phyloP scores from a whole-genome alignment of 352 stramenopile species.

The Phytophthora palmivora region DNA sequence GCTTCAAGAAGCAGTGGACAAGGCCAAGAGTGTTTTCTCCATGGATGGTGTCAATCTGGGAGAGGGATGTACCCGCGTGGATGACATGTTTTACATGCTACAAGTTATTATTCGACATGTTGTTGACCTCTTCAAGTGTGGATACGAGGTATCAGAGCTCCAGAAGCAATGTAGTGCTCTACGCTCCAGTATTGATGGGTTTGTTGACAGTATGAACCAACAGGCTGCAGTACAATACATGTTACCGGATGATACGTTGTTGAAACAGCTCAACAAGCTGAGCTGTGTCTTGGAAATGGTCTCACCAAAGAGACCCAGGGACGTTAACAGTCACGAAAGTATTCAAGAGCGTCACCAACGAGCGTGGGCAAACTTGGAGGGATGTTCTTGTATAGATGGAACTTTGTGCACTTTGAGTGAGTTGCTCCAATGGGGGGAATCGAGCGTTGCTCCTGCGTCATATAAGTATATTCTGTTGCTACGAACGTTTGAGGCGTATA shows the following conservation, averaged over 20 bases:
- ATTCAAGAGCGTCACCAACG: slow-evolving; percentile 3
- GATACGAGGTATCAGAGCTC: slow-evolving; percentile 24
- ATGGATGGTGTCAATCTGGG: neutral
- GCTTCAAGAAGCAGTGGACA: no score
- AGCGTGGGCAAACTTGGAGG: slow-evolving; percentile 9
- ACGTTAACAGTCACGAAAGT: neutral
- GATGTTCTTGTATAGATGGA: slow-evolving; percentile 9
- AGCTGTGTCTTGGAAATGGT: slow-evolving; percentile 3
- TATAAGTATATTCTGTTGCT: slow-evolving; percentile 28
- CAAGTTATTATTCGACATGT: slow-evolving; percentile 17
- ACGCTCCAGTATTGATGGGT: slow-evolving; percentile 16
- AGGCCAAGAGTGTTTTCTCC: slow-evolving; percentile 8
- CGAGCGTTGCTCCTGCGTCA: neutral
- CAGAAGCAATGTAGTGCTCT: slow-evolving; percentile 16
- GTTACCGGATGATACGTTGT: slow-evolving; percentile 6
- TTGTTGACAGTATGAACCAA: slow-evolving; percentile 28
- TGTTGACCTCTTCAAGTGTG: slow-evolving; percentile 23
- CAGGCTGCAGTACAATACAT: slow-evolving; percentile 9
- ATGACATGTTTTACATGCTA: slow-evolving; percentile 44
- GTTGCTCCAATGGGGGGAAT: slow-evolving; percentile 9
- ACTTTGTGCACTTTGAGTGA: slow-evolving; percentile 1
- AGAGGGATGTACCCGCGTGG: slow-evolving; percentile 17
- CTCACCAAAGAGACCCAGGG: slow-evolving; percentile 2
- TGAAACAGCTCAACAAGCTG: slow-evolving; percentile 12
- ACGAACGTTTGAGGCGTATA: slow-evolving; percentile 34